Percentiles rank a stretch among this genome's conserved stretches.
These are phyloP conservation scores for Silybum marianum DNA, from an alignment of 129 eudicot genomes.

Conservation along the genomic window DNA sequence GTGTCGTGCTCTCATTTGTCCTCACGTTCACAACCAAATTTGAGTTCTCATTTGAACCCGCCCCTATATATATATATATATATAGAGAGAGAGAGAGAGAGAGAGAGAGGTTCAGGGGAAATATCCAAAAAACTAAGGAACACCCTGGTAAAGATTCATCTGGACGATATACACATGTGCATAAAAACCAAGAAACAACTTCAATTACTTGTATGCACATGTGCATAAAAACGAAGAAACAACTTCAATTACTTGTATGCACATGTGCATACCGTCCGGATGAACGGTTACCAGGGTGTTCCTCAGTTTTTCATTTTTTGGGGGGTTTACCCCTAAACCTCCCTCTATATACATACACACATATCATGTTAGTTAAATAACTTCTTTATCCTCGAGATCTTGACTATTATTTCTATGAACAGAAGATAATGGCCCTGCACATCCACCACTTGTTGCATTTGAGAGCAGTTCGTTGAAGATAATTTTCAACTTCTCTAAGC, in stretches of 20 bases:
- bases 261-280: neutral
- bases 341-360: too few relatives aligned
- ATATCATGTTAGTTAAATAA: slow-evolving; percentile 1
- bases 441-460: slow-evolving; percentile 81
- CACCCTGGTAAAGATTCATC: neutral
- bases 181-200: too few relatives aligned
- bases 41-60: too few relatives aligned
- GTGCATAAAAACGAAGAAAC: too few relatives aligned
- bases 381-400: neutral
- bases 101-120: neutral
- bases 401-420: slow-evolving; percentile 21
- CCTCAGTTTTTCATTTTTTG: neutral
- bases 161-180: neutral
- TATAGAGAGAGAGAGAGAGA: too few relatives aligned
- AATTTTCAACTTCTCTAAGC: slow-evolving; percentile 76
- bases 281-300: neutral
- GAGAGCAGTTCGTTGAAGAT: slow-evolving; percentile 83
- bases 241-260: neutral
- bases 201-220: too few relatives aligned
- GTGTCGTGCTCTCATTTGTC: too few relatives aligned
- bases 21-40: too few relatives aligned
- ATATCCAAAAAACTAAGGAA: too few relatives aligned
- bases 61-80: too few relatives aligned
- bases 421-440: slow-evolving; percentile 62
- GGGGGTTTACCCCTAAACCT: neutral